Evolutionary conservation across 1,284 basidiomycete species (phyloP).

Genomic region (Hortiboletus rubellus): DNA sequence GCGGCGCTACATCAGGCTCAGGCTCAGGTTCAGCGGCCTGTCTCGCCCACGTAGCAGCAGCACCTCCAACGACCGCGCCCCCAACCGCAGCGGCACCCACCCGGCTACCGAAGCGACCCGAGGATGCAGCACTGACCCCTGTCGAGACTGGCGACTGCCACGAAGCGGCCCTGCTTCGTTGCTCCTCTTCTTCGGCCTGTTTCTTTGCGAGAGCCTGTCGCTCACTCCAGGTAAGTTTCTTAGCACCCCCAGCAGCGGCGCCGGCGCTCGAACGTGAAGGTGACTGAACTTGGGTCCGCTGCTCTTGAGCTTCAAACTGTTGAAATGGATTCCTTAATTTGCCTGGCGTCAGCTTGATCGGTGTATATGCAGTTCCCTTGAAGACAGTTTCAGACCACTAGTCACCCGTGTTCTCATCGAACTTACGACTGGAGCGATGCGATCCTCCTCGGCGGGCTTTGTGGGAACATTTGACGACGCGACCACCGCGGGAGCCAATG

Average conservation of each 20-base stretch:
- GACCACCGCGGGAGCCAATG: constrained; percentile 44
- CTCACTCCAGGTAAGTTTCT: constrained; percentile 91
- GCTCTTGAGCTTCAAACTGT: constrained; percentile 43
- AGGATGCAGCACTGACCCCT: constrained; percentile 33
- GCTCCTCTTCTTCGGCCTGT: constrained; percentile 80
- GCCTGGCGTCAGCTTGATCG: constrained; percentile 82
- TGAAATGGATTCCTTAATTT: constrained; percentile 86
- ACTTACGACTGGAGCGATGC: constrained; percentile 69
- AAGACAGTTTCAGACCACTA: background rate
- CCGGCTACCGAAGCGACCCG: constrained; percentile 40
- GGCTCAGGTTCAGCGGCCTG: constrained; percentile 34
- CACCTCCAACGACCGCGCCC: constrained; percentile 26
- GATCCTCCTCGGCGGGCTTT: constrained; percentile 76
- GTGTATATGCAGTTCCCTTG: constrained; percentile 80
- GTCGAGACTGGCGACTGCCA: constrained; percentile 40
- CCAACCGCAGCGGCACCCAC: constrained; percentile 35
- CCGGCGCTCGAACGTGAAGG: constrained; percentile 23
- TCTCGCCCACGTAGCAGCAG: constrained; percentile 27
- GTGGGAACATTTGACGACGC: constrained; percentile 50
- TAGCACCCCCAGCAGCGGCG: constrained; percentile 40
- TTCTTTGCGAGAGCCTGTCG: constrained; percentile 86
- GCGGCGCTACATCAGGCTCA: constrained; percentile 34
- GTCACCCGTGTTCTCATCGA: background rate
- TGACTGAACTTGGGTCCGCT: constrained; percentile 31
- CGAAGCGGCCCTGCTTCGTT: constrained; percentile 60